phyloP scores from a whole-genome alignment of 2,329 filamentous ascomycete genomes.

The Sphaerulina populicola region DNA sequence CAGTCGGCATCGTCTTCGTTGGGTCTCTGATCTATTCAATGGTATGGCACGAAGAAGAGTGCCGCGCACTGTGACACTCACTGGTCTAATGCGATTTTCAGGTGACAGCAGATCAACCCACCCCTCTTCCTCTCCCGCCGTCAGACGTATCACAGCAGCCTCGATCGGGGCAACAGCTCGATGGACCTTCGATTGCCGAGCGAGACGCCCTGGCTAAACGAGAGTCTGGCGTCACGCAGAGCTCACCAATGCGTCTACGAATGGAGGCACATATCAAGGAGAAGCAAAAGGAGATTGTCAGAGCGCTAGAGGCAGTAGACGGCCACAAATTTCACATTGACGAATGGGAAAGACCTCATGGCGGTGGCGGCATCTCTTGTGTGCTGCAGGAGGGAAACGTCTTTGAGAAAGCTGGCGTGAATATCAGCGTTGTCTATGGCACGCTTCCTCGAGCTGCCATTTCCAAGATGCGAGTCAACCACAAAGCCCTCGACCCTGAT shows the following conservation, averaged over 20 bases:
- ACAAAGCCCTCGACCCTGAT: constrained; percentile 75
- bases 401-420: constrained; percentile 95
- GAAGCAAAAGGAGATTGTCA: constrained; percentile 81
- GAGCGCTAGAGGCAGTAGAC: constrained; percentile 73
- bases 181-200: constrained; percentile 68
- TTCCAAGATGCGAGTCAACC: constrained; percentile 85
- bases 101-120: constrained; percentile 33
- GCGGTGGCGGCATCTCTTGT: constrained; percentile 87
- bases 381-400: constrained; percentile 93
- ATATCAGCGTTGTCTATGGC: constrained; percentile 91
- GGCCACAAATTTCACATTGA: constrained; percentile 74
- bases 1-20: constrained; percentile 45
- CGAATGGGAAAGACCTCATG: constrained; percentile 77
- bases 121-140: constrained; percentile 5
- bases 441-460: constrained; percentile 80
- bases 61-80: not conserved
- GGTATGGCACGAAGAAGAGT: constrained; percentile 35
- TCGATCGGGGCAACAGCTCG: constrained; percentile 36
- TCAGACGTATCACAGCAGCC: constrained; percentile 2
- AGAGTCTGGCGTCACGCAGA: constrained; percentile 62
- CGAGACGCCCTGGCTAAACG: constrained; percentile 74
- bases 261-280: constrained; percentile 97
- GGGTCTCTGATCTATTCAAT: constrained; percentile 52
- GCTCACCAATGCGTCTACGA: constrained; percentile 89
- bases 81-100: constrained; percentile 11